Evolutionary conservation across 495 filamentous ascomycete species (phyloP), one percentile per base, ranked within the genome.

Genomic region (Penicillium soppii): DNA sequence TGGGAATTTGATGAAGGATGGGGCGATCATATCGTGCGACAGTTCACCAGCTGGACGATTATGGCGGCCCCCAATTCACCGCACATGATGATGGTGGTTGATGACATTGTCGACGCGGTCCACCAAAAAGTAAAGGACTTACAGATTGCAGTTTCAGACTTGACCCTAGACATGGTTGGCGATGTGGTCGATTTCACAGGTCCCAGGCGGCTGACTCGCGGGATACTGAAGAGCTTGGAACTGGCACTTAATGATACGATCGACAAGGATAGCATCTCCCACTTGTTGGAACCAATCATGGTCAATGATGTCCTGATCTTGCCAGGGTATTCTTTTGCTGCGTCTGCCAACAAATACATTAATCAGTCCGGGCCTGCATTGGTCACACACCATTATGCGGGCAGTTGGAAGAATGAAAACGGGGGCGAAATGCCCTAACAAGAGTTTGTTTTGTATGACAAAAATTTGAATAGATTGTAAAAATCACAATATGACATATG

Each of bases 11-110:
- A 48, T 20, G 35, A 21, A 6, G 44, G 32, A 2, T 47, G 44
- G 44, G 44, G 44, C 5, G 44, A 47, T 20, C 3, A 13, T 12
- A 37, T 47, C 1, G 9, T 36, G 10, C 35, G 32, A 15, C 45
- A 48, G 45, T 48, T 48, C 23, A 23, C 26, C 20, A 48, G 45
- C 12, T 48, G 45, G 45, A 39, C 35, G 35, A 39, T 48, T 7
- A 39, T 48, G 45, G 45, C 22, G 16, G 35, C 32, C 19, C 45
- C 45, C 0, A 13, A 23, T 0, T 38, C 33, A 12, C 23, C 22
- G 22, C 45, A 48, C 21, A 13, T 48, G 2, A 29, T 29, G 9
- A 29, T 39, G 45, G 45, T 48, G 8, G 39, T 48, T 12, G 13
- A 39, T 19, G 32, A 48, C 29, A 48, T 48, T 29, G 16, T 39